These are phyloP conservation scores for Tinospora cordifolia DNA, from an alignment of 164 flowering plant species.

Conservation along the genomic window DNA sequence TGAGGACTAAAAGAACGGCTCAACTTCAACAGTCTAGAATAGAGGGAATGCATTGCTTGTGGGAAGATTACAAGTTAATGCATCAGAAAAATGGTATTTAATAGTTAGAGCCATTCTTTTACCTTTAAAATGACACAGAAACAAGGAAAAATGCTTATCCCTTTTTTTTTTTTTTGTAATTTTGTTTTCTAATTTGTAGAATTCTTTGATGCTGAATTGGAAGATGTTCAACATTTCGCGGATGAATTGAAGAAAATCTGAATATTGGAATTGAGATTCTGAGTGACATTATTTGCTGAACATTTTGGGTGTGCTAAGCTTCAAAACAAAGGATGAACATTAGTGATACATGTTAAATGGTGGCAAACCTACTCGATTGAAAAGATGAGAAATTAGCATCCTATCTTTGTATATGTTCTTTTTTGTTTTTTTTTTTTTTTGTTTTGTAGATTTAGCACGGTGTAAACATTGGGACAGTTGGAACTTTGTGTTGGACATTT, in stretches of 20 bases:
- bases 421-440: too few relatives aligned
- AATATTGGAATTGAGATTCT: background rate
- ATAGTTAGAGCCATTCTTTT: background rate
- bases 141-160: background rate
- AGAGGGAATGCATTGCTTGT: slow-evolving; percentile 8
- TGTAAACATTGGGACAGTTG: background rate
- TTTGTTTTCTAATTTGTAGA: slow-evolving; percentile 20
- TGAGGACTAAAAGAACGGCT: slow-evolving; percentile 14
- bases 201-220: slow-evolving; percentile 19
- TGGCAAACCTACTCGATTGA: background rate
- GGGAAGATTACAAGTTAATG: background rate
- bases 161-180: background rate
- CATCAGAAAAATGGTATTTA: slow-evolving; percentile 12
- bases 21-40: slow-evolving; percentile 7
- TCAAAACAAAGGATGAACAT: background rate
- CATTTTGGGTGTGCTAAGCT: background rate
- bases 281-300: background rate
- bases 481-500: background rate
- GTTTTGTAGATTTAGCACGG: background rate
- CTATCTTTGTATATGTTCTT: too few relatives aligned
- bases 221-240: slow-evolving; percentile 30
- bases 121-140: background rate
- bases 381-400: background rate
- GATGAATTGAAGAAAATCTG: slow-evolving; percentile 23
- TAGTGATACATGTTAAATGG: background rate